Base-by-base conservation (phyloP, 2,329 filamentous ascomycete species). In the Aspergillus felis region DNA sequence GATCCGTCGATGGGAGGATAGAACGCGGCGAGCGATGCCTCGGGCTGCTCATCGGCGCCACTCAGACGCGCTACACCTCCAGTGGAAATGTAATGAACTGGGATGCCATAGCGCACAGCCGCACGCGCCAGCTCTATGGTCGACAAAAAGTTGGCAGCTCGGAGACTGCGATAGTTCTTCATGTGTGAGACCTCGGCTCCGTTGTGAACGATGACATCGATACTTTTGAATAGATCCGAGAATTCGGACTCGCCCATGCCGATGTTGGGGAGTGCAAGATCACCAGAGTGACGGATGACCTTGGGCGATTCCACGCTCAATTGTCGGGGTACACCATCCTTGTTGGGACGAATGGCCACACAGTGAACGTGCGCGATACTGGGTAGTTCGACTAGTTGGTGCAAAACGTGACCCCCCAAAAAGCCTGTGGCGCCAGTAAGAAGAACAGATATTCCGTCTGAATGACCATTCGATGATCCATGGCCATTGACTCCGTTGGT, bases 121-220 rank as follows among this genome's bases (percentile, higher is more conserved):
- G 70, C 44, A 6, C 50, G 41, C 2, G 59, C 59, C 0, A 76
- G 54, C 20, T 61, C 57, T 25, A 60, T 60, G 2, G 67, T 72
- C 0, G 70, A 63, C 0, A 48, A 20, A 2, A 72, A 50, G 55
- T 75, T 76, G 1, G 60, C 24, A 1, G 47, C 4, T 1, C 63
- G 63, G 1, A 76, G 61, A 2, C 55, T 53, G 2, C 56, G 49
- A 56, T 75, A 76, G 7, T 52, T 63, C 25, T 74, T 66, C 50
- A 66, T 50, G 50, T 64, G 67, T 0, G 65, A 69, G 17, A 64
- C 60, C n/a, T 76, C 72, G n/a, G 79, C 79, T 7, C 78, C 82
- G 53, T 71, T 75, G 66, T 84, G 87, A 27, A 89, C 79, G 51
- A 87, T 79, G 3, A 79, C 64, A 60, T 81, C 73, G 1, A 68